Evolutionary conservation across 2,329 filamentous ascomycete genomes (phyloP), one percentile per base, ranked within the genome.

Genomic region (Pseudogymnoascus sp.): DNA sequence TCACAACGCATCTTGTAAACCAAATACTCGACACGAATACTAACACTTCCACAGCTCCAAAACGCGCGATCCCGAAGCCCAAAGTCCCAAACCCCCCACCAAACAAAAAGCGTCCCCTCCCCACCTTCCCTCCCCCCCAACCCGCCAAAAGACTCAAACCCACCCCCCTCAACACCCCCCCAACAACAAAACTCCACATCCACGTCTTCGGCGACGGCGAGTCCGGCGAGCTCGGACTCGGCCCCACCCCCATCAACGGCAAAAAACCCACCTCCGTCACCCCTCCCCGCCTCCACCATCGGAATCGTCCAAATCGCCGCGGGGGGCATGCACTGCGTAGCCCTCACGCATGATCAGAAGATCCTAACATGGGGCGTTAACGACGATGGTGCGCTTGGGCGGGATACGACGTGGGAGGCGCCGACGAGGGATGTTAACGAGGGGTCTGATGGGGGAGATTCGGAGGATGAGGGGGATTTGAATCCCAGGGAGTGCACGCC

Each of bases 351-450:
- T 69, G 88, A 93, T 75, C 91, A 92, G 79, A 87, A 87, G 77
- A 89, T 96, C 69, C 78, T 92, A 62, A 92, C 90, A 25, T 96
- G 91, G 91, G 91, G 91, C 62, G 90, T 95, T 69, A 95, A 95
- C 73, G 91, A 96, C 72, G 87, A 92, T 72, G 89, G 89, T 67
- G 90, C 91, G 7, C 82, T 96, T 37, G 91, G 91, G 41, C 83
- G 91, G 72, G 84, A 90, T 72, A 92, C 89, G 3, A 78, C 78
- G 8, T 88, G 86, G 81, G 84, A 88, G 1, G 88, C 88, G 60
- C 85, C 85, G 13, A 75, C 83, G 31, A 80, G 83, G 63, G 82
- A 85, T n/a, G n/a, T n/a, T n/a, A n/a, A n/a, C n/a, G n/a, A n/a
- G n/a, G n/a, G n/a, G n/a, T n/a, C n/a, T n/a, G n/a, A n/a, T n/a